phyloP scores from a whole-genome alignment of 805 yeast species.

The Schizosaccharomyces osmophilus region DNA sequence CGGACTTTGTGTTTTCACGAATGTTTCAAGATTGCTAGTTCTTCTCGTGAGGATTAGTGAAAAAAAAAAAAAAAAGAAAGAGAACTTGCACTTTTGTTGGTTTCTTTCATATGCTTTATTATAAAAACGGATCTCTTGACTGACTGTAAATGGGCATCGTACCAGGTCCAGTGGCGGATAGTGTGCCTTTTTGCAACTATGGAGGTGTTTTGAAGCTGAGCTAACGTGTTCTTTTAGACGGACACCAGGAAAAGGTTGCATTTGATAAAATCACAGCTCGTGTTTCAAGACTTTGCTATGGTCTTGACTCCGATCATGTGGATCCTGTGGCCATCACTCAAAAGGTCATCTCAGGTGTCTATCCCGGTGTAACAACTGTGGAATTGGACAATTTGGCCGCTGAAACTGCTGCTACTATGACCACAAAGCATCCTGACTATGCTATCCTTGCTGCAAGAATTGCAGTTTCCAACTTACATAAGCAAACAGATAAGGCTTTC shows the following conservation, averaged over 20 bases:
- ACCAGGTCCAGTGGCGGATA: background rate
- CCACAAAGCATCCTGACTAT: constrained; percentile 93
- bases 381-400: constrained; percentile 59
- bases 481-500: constrained; percentile 72
- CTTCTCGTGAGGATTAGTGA: too few species aligned
- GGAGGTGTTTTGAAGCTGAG: background rate
- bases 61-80: too few species aligned
- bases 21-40: too few species aligned
- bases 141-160: background rate
- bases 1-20: too few species aligned
- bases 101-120: too few species aligned
- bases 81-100: too few species aligned
- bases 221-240: constrained; percentile 21
- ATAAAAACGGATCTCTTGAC: too few species aligned
- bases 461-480: constrained; percentile 81
- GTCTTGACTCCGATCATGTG: constrained; percentile 71
- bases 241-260: constrained; percentile 71
- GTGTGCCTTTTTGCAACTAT: background rate
- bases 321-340: constrained; percentile 93
- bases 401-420: constrained; percentile 93
- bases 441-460: constrained; percentile 73
- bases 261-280: constrained; percentile 85
- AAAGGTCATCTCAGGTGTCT: constrained; percentile 83
- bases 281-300: constrained; percentile 80
- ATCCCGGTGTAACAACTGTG: constrained; percentile 85